Evolutionary conservation across 2,329 filamentous ascomycete species (phyloP).

Genomic region (Trichophyton simii): DNA sequence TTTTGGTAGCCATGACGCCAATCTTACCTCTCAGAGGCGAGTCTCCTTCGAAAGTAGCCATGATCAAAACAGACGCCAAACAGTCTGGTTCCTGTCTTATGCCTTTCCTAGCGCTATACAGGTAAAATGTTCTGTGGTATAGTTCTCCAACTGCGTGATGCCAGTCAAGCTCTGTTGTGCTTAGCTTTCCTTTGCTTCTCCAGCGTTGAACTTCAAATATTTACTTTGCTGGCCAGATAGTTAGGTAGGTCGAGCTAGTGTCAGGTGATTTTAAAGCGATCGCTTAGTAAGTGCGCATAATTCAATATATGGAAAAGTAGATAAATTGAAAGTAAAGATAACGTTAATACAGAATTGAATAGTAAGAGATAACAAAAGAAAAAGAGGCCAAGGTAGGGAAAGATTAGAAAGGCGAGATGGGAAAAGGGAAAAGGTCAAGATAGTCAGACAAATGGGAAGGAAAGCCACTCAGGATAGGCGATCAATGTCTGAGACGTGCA

Average conservation of each 20-base stretch:
- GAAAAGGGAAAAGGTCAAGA: not conserved
- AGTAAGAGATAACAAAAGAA: not conserved
- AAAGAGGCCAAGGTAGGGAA: not conserved
- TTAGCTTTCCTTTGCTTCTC: not conserved
- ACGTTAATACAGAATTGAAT: not conserved
- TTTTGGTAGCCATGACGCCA: too few species aligned
- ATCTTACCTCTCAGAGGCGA: not conserved
- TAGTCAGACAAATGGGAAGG: not conserved
- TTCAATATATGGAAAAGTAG: not conserved
- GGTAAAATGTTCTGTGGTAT: not conserved
- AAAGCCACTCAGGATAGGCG: not conserved
- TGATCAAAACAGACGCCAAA: not conserved
- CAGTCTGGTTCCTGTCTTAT: not conserved
- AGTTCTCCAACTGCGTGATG: not conserved
- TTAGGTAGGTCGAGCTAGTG: not conserved
- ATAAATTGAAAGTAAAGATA: not conserved
- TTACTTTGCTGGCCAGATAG: too few species aligned
- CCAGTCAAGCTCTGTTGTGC: not conserved
- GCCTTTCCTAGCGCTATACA: not conserved
- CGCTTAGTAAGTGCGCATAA: not conserved
- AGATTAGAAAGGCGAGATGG: not conserved
- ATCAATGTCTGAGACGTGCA: not conserved
- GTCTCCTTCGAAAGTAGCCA: constrained; percentile 12
- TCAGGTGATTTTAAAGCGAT: not conserved
- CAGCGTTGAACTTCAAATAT: not conserved